Base-by-base conservation (phyloP, 2,329 filamentous ascomycete species). In the Aureobasidium musti region DNA sequence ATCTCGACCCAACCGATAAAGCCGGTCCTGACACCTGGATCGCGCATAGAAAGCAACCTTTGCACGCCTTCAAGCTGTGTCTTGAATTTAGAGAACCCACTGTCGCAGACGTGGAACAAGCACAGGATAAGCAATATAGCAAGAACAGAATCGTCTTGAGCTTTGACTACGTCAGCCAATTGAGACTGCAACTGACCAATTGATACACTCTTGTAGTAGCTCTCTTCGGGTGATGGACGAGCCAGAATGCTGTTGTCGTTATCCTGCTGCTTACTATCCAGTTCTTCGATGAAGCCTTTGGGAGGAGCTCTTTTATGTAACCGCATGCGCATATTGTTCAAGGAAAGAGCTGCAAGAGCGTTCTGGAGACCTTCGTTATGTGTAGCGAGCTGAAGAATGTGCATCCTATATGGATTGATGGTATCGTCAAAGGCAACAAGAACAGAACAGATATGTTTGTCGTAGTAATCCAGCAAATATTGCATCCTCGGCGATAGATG, bases 1-100 rank as follows among this genome's bases (percentile, higher is more conserved):
- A 91, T 88, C 73, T 96, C 91, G 81, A 97, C 94, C 93, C 93
- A 97, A 14, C 88, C 87, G 67, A 91, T 90, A 68, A 92, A 90
- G 60, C 87, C 81, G 14, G 82, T 82, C 53, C 86, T 77, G 73
- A 87, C 73, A 75, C 83, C 78, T 75, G 86, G 82, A 70, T 89
- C 86, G 67, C 92, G 86, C 79, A 97, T 86, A 4, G 88, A 86
- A 13, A 97, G 84, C 37, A 98, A 87, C 81, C 96, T 96, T 79
- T 92, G 93, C 45, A 97, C 92, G 0, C 94, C 93, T 0, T 92
- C 92, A 73, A 97, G 92, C 75, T 97, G 94, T 0, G 91, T 95
- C 71, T 92, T 91, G 79, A 97, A 97, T 73, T 94, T 94, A 23
- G 91, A 92, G 71, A 97, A 89, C 3, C 94, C 94, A 0, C 91